Evolutionary conservation across 2,329 filamentous ascomycete species (phyloP), one percentile per base, ranked within the genome.

Genomic region (Hypoxylon sp.): DNA sequence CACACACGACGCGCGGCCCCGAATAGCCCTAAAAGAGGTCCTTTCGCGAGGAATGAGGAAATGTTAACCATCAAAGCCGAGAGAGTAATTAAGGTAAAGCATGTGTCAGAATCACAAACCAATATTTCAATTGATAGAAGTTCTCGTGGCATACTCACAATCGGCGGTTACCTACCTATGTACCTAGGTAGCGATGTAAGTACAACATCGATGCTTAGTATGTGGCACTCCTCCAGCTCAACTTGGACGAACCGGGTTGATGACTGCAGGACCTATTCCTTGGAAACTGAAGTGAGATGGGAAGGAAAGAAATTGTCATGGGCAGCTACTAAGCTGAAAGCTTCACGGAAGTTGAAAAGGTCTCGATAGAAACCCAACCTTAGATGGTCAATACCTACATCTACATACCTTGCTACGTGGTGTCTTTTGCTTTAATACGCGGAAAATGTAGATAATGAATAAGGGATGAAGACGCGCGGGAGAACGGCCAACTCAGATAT

Each of bases 1-100:
- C 26, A 61, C 33, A 38, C 49, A 60, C 55, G 65, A 68, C 65
- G 65, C 65, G 65, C 65, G 65, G 65, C 65, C 61, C 61, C 65
- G 65, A 38, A 54, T 53, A 36, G 26, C 32, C 24, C 30, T 55
- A 36, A 32, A 36, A 26, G 24, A n/a, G 48, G 18, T 24, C 5
- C 30, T 26, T 22, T 26, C 30, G 26, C 22, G 22, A 33, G 28
- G 18, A 55, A 42, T 50, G 40, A 22, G 28, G 33, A 30, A 12
- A 7, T 4, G 42, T 12, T 18, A 20, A 33, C 46, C 22, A 32
- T 54, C 48, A 48, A 32, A 32, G 40, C 11, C 26, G 40, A 32
- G 8, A 44, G 30, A 12, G 28, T n/a, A n/a, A n/a, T n/a, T 11
- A 30, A 44, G n/a, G 26, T n/a, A 16, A 51, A 33, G 16, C 42